Conservation (phyloP, 2,329 filamentous ascomycete genomes). For the Cladosporium sp. region DNA sequence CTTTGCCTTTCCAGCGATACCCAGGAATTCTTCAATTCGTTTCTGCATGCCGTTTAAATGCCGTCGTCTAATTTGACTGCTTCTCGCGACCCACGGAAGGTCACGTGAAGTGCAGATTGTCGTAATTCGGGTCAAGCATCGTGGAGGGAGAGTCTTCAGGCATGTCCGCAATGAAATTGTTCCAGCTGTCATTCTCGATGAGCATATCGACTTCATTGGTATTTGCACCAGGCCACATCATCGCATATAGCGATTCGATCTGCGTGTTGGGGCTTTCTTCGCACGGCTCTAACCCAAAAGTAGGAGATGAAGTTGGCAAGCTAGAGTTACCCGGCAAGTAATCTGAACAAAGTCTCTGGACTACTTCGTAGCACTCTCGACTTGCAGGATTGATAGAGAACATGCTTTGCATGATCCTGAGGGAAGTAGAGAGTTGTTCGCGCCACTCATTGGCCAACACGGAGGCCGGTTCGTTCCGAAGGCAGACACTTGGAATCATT, state of each 20-base stretch:
- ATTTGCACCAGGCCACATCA: constrained; percentile 44
- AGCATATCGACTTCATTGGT: constrained; percentile 20
- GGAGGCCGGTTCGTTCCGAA: constrained; percentile 40
- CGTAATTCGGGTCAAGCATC: neutral
- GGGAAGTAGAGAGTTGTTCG: constrained; percentile 36
- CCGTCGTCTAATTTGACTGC: too few relatives aligned
- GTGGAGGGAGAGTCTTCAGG: constrained; percentile 10
- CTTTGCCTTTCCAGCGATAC: neutral
- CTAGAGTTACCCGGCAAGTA: constrained; percentile 24
- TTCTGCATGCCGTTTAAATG: too few relatives aligned
- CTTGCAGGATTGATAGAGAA: constrained; percentile 38
- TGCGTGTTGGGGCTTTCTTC: constrained; percentile 41
- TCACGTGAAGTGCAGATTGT: neutral
- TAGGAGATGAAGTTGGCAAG: neutral
- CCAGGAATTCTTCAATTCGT: too few relatives aligned
- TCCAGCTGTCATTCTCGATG: constrained; percentile 22
- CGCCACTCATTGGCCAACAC: constrained; percentile 37
- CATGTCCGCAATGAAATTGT: constrained; percentile 17
- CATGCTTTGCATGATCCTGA: constrained; percentile 37
- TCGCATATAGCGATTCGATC: constrained; percentile 39
- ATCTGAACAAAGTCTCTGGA: constrained; percentile 38
- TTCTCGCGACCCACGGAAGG: too few relatives aligned
- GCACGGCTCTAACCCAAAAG: constrained; percentile 16
- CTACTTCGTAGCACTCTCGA: constrained; percentile 39
- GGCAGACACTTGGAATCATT: constrained; percentile 45